A percentile compares a stretch with the other conserved stretches of the same genome.
Conservation (phyloP, 352 stramenopile genomes). For the Phytophthora ohioensis region DNA sequence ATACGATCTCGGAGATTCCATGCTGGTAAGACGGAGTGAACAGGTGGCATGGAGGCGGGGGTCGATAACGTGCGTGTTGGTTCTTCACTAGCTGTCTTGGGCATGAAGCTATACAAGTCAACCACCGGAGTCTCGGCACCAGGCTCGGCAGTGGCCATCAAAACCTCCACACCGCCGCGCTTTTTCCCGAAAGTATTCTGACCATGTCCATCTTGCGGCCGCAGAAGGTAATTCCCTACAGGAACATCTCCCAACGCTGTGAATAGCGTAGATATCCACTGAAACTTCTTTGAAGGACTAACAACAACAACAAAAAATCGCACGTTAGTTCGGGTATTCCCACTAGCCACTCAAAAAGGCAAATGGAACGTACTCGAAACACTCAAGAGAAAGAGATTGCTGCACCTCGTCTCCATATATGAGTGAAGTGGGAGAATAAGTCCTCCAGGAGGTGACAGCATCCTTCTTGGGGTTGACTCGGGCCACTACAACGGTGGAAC, state of each 20-base stretch:
- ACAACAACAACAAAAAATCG: not conserved
- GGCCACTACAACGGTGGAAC: slow-evolving; percentile 57
- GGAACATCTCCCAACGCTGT: slow-evolving; percentile 40
- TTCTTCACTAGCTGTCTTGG: slow-evolving; percentile 12
- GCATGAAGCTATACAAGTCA: slow-evolving; percentile 58
- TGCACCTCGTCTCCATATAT: slow-evolving; percentile 47
- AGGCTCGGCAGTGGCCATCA: slow-evolving; percentile 33
- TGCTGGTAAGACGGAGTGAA: slow-evolving; percentile 32
- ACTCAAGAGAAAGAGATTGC: slow-evolving; percentile 44
- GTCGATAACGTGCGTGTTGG: not conserved
- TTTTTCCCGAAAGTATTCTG: slow-evolving; percentile 31
- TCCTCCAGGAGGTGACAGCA: slow-evolving; percentile 52
- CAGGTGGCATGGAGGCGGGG: slow-evolving; percentile 19
- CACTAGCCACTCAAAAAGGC: not conserved
- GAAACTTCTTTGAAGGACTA: slow-evolving; percentile 51
- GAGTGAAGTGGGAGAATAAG: slow-evolving; percentile 55
- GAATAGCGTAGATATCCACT: slow-evolving; percentile 44
- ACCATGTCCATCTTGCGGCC: slow-evolving; percentile 14
- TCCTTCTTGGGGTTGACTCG: slow-evolving; percentile 48
- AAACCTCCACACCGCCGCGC: slow-evolving; percentile 29
- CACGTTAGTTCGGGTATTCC: not conserved
- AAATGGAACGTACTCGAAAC: slow-evolving; percentile 62
- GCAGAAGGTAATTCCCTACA: slow-evolving; percentile 50
- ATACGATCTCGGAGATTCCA: slow-evolving; percentile 59
- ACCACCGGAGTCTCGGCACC: slow-evolving; percentile 20